phyloP scores from a whole-genome alignment of 2,329 filamentous ascomycete species.

The Pyrenochaeta sp. region DNA sequence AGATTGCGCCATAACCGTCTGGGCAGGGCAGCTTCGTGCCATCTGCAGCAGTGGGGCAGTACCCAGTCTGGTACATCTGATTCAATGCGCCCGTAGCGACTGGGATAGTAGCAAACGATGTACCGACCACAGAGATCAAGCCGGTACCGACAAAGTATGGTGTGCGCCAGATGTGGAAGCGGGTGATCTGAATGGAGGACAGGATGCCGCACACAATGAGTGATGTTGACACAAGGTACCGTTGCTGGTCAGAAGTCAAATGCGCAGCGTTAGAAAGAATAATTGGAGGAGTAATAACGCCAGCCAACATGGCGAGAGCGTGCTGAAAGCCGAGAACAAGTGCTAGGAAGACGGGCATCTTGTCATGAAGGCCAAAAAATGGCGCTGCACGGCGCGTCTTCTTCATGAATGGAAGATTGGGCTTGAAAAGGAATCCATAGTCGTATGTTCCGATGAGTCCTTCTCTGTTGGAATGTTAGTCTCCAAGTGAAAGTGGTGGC shows the following conservation, averaged over 20 bases:
- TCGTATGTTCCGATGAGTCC: slow-evolving; percentile 87
- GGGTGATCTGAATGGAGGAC: slow-evolving; percentile 77
- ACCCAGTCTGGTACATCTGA: slow-evolving; percentile 81
- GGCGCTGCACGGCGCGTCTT: slow-evolving; percentile 67
- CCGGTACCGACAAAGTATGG: slow-evolving; percentile 73
- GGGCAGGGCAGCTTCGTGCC: slow-evolving; percentile 77
- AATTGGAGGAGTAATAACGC: slow-evolving; percentile 79
- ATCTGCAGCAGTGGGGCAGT: slow-evolving; percentile 65
- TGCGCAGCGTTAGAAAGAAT: slow-evolving; percentile 73
- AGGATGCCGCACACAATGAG: slow-evolving; percentile 81
- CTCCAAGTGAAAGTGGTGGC: too few relatives aligned
- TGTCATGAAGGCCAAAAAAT: slow-evolving; percentile 84
- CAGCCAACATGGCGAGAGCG: slow-evolving; percentile 72
- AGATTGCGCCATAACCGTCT: slow-evolving; percentile 75
- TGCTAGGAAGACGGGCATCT: slow-evolving; percentile 77
- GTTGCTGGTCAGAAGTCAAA: slow-evolving; percentile 65
- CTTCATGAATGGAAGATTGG: slow-evolving; percentile 82
- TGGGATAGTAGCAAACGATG: slow-evolving; percentile 79
- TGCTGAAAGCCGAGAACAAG: slow-evolving; percentile 81
- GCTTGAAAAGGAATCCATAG: slow-evolving; percentile 86
- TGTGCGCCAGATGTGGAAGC: slow-evolving; percentile 73
- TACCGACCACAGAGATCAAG: slow-evolving; percentile 79
- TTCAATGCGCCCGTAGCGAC: slow-evolving; percentile 74
- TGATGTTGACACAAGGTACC: slow-evolving; percentile 81
- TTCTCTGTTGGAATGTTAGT: slow-evolving; percentile 55